These are phyloP conservation scores for Erysimum cheiranthoides DNA, from an alignment of 345 rosid species.

Conservation along the genomic window DNA sequence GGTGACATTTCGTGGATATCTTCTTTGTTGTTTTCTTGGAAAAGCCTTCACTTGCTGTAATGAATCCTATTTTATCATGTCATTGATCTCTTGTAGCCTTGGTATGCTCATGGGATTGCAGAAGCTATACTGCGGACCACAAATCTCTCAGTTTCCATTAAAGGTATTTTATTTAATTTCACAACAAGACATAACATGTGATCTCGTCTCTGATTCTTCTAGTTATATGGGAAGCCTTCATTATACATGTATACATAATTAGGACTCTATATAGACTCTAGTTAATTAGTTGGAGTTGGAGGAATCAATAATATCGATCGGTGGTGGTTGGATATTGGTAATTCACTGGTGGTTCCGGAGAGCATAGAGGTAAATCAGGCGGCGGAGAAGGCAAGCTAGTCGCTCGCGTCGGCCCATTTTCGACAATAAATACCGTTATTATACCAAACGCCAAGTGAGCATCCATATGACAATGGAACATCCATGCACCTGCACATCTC, in stretches of 20 bases:
- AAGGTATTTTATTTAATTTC: conserved; percentile 47
- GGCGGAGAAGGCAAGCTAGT: neutral
- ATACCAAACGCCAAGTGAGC: neutral
- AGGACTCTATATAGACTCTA: too few relatives aligned
- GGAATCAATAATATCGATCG: too few relatives aligned
- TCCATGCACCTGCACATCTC: neutral
- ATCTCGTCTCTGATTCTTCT: neutral
- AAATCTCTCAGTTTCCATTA: conserved; percentile 83
- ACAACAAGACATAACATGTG: neutral
- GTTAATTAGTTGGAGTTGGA: too few relatives aligned
- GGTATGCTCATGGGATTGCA: conserved; percentile 99
- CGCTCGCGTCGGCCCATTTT: neutral
- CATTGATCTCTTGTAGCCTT: conserved; percentile 62
- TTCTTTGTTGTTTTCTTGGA: conserved; percentile 4
- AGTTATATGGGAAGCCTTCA: conserved; percentile 3
- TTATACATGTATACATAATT: too few relatives aligned
- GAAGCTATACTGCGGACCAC: conserved; percentile 94
- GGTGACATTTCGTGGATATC: conserved; percentile 48
- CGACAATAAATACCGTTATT: neutral
- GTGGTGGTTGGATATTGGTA: too few relatives aligned
- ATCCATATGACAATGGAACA: conserved; percentile 3
- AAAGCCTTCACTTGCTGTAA: neutral
- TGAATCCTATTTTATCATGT: conserved; percentile 14
- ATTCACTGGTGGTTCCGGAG: neutral
- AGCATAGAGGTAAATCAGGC: neutral